Evolutionary conservation across 441 rosid genomes (phyloP).

Genomic region (Corymbia calophylla): DNA sequence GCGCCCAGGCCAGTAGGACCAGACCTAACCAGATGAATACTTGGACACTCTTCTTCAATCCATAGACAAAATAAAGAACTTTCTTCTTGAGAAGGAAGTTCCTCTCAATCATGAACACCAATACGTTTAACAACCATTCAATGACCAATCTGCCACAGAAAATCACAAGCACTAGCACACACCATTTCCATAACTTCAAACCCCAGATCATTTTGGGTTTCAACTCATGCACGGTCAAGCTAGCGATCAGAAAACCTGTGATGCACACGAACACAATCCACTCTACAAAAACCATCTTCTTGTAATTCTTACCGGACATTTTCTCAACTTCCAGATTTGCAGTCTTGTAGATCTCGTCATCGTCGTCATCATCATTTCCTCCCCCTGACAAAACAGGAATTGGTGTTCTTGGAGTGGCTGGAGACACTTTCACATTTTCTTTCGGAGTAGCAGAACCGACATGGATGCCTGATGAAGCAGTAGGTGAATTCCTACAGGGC

Average conservation of each 20-base stretch:
- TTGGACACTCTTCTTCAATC: constrained; percentile 40
- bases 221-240: constrained; percentile 9
- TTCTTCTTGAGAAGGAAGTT: constrained; percentile 49
- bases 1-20: constrained; percentile 48
- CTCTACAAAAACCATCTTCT: constrained; percentile 12
- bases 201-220: constrained; percentile 22
- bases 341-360: constrained; percentile 46
- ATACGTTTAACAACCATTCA: constrained; percentile 31
- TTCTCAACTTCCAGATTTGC: constrained; percentile 24
- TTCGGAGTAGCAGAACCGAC: constrained; percentile 2
- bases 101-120: constrained; percentile 41
- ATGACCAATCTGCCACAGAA: constrained; percentile 44
- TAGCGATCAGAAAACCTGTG: background rate
- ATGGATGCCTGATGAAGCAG: constrained; percentile 7
- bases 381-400: constrained; percentile 14
- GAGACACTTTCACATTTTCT: constrained; percentile 19
- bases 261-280: constrained; percentile 12
- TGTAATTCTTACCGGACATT: constrained; percentile 24
- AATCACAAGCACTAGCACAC: constrained; percentile 34
- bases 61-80: constrained; percentile 44
- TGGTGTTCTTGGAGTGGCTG: constrained; percentile 50
- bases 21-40: constrained; percentile 32
- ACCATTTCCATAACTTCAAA: constrained; percentile 61
- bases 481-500: constrained; percentile 15
- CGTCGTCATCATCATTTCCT: constrained; percentile 29